Evolutionary conservation across 192 early-diverging fungal genomes (phyloP).

Genomic region (Coemansia umbellata): DNA sequence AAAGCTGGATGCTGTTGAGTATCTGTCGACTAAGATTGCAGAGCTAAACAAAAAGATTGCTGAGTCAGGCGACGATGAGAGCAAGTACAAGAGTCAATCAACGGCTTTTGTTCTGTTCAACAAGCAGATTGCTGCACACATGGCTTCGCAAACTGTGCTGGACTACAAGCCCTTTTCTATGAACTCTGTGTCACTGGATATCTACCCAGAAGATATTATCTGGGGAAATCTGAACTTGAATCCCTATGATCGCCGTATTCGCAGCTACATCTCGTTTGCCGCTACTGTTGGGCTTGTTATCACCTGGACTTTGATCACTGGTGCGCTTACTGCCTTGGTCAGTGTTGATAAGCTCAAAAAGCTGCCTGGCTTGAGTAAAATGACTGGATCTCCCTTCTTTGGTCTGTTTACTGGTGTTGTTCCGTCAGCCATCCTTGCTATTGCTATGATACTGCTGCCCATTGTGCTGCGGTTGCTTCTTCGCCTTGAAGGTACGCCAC

Average conservation of each 20-base stretch:
- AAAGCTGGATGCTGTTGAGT: slow-evolving; percentile 64
- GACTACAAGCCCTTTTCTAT: slow-evolving; percentile 66
- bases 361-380: slow-evolving; percentile 50
- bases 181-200: slow-evolving; percentile 63
- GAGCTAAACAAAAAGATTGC: slow-evolving; percentile 48
- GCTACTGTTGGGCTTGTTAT: slow-evolving; percentile 61
- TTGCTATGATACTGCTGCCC: slow-evolving; percentile 72
- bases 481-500: slow-evolving; percentile 62
- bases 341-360: slow-evolving; percentile 55
- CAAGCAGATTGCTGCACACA: slow-evolving; percentile 74
- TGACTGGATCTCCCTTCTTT: slow-evolving; percentile 27
- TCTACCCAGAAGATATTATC: slow-evolving; percentile 75
- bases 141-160: slow-evolving; percentile 69
- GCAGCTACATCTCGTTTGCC: slow-evolving; percentile 54
- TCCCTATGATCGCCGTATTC: slow-evolving; percentile 56
- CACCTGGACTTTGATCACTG: slow-evolving; percentile 70
- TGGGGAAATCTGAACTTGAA: slow-evolving; percentile 80
- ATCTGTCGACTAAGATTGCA: slow-evolving; percentile 32
- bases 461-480: slow-evolving; percentile 65
- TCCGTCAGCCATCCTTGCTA: slow-evolving; percentile 65
- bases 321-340: slow-evolving; percentile 55
- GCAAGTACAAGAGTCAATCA: slow-evolving; percentile 50
- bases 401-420: slow-evolving; percentile 76
- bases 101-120: slow-evolving; percentile 90
- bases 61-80: slow-evolving; percentile 33